A percentile compares a stretch with the other conserved stretches of the same genome.
Evolutionary conservation across 305 asterid species (phyloP).

Genomic region (Rubia tinctorum): DNA sequence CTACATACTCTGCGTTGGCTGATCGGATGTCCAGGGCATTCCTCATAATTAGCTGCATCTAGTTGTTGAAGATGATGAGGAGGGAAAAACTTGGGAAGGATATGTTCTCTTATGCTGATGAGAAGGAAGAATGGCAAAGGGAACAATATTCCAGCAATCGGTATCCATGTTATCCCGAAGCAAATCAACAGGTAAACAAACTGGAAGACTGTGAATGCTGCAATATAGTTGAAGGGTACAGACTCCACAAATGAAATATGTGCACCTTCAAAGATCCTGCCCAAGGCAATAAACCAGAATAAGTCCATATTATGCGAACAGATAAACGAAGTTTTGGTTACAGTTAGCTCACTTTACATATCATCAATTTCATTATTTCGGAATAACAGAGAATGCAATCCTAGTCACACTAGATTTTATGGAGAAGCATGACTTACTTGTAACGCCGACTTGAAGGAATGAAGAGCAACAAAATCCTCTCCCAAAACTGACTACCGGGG

Average conservation of each 20-base stretch:
- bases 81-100: conserved; percentile 75
- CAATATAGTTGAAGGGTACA: conserved; percentile 84
- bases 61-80: conserved; percentile 57
- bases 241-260: conserved; percentile 85
- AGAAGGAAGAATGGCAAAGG: conserved; percentile 84
- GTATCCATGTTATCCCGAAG: conserved; percentile 96
- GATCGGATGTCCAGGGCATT: conserved; percentile 52
- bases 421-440: conserved; percentile 49
- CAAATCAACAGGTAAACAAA: conserved; percentile 59
- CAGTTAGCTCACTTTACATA: too few relatives aligned
- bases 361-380: too few relatives aligned
- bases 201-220: conserved; percentile 66
- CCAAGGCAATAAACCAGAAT: conserved; percentile 14
- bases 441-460: conserved; percentile 80
- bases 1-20: conserved; percentile 38
- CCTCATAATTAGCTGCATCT: conserved; percentile 93
- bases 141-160: conserved; percentile 82
- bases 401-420: neutral
- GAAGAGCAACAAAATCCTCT: conserved; percentile 66
- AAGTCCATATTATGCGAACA: neutral
- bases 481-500: conserved; percentile 93
- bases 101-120: conserved; percentile 65
- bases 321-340: neutral
- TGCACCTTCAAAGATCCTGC: conserved; percentile 66
- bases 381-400: neutral